Conservation (phyloP, 495 filamentous ascomycete species). For the Bathelium albidoporum region DNA sequence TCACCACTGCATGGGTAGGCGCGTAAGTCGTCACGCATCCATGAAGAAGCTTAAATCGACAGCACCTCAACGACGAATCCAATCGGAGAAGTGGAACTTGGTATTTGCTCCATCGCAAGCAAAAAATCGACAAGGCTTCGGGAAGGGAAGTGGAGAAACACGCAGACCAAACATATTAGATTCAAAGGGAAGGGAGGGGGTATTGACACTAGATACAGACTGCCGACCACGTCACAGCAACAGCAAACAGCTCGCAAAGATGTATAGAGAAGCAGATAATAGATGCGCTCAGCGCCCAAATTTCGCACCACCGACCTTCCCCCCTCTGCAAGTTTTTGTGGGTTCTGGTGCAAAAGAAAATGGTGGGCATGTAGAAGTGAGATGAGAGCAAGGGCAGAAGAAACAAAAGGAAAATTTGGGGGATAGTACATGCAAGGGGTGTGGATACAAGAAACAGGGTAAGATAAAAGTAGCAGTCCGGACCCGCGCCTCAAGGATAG, state of each 20-base stretch:
- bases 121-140: not conserved
- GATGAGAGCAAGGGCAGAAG: not conserved
- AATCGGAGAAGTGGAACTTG: too few relatives aligned
- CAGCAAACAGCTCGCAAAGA: not conserved
- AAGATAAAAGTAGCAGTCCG: not conserved
- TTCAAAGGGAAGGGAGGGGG: not conserved
- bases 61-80: too few relatives aligned
- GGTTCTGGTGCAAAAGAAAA: not conserved
- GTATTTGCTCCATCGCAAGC: not conserved
- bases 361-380: not conserved
- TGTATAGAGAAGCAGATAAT: not conserved
- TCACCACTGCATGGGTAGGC: too few relatives aligned
- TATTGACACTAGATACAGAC: conserved; percentile 5
- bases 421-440: not conserved
- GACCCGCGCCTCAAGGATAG: not conserved
- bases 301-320: not conserved
- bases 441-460: not conserved
- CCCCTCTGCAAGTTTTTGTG: not conserved
- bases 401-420: not conserved
- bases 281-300: not conserved
- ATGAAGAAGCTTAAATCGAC: too few relatives aligned
- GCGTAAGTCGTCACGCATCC: too few relatives aligned
- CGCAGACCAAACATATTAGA: not conserved
- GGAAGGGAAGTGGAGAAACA: not conserved
- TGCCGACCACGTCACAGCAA: not conserved